Evolutionary conservation across 2,329 filamentous ascomycete genomes (phyloP).

Genomic region (Sarocladiaceae sp.): DNA sequence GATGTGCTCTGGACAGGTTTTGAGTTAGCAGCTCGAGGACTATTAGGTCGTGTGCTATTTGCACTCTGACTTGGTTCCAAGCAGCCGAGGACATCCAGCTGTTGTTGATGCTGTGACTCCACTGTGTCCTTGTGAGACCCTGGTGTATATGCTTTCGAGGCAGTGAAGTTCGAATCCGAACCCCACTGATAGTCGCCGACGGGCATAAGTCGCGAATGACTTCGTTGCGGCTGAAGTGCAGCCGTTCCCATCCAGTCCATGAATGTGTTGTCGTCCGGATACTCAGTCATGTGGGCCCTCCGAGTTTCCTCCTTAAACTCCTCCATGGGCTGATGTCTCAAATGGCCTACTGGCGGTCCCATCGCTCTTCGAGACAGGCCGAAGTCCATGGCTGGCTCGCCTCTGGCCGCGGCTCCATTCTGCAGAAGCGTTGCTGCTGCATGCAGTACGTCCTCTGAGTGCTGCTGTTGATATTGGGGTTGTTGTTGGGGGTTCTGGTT

Average conservation of each 20-base stretch:
- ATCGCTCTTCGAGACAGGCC: conserved; percentile 20
- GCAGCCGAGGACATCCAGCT: conserved; percentile 53
- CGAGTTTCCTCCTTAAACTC: conserved; percentile 37
- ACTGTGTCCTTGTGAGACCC: conserved; percentile 52
- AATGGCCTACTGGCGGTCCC: conserved; percentile 34
- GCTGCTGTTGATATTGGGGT: conserved; percentile 16
- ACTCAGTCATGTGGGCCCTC: conserved; percentile 22
- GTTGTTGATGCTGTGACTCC: conserved; percentile 51
- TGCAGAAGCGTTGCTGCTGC: conserved; percentile 51
- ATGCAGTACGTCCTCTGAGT: conserved; percentile 50
- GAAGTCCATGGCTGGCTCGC: conserved; percentile 21
- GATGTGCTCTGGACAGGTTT: not conserved
- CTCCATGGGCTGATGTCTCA: conserved; percentile 38
- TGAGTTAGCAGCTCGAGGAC: conserved; percentile 32
- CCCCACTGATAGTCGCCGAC: conserved; percentile 58
- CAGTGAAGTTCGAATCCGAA: conserved; percentile 61
- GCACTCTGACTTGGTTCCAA: conserved; percentile 55
- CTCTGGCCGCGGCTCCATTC: conserved; percentile 27
- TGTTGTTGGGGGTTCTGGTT: conserved; percentile 19
- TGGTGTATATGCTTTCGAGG: conserved; percentile 54
- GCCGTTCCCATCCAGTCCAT: conserved; percentile 34
- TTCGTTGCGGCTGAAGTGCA: conserved; percentile 23
- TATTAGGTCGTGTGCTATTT: conserved; percentile 55
- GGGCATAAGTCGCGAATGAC: conserved; percentile 28
- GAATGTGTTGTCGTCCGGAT: conserved; percentile 32